phyloP scores from a whole-genome alignment of 2,329 filamentous ascomycete species.

The Penicillium expansum region DNA sequence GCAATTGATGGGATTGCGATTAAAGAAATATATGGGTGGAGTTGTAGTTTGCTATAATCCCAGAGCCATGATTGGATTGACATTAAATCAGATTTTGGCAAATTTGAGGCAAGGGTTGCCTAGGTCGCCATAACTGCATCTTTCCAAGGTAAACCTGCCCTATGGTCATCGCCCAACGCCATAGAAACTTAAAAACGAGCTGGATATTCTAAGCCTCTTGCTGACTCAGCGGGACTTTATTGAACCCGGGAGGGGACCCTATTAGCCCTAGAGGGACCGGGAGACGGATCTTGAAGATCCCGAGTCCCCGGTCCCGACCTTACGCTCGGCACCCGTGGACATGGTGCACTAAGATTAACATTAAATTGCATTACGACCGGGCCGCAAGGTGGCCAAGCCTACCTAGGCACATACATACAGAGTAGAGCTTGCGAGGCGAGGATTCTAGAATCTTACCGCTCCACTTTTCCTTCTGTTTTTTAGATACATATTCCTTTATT shows the following conservation, averaged over 20 bases:
- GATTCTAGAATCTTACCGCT: neutral
- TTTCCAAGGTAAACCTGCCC: neutral
- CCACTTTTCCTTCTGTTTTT: neutral
- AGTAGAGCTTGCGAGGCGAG: neutral
- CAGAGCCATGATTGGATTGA: neutral
- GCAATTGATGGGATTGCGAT: neutral
- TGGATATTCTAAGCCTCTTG: neutral
- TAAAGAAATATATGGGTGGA: neutral
- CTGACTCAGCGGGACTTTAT: neutral
- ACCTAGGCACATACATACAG: too few species aligned
- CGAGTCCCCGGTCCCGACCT: neutral
- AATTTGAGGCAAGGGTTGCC: neutral
- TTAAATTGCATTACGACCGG: neutral
- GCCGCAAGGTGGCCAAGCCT: neutral
- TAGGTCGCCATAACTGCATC: neutral
- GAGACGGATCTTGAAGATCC: neutral
- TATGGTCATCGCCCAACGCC: neutral
- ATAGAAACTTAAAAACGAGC: neutral
- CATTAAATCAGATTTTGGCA: neutral
- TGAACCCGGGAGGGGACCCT: too few species aligned
- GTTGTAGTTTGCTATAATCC: neutral
- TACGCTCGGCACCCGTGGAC: neutral
- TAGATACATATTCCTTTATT: neutral
- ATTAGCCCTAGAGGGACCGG: neutral
- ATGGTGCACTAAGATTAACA: too few species aligned